These are phyloP conservation scores for Excoecaria cochinchinensis DNA, from an alignment of 345 rosid genomes.

Conservation along the genomic window DNA sequence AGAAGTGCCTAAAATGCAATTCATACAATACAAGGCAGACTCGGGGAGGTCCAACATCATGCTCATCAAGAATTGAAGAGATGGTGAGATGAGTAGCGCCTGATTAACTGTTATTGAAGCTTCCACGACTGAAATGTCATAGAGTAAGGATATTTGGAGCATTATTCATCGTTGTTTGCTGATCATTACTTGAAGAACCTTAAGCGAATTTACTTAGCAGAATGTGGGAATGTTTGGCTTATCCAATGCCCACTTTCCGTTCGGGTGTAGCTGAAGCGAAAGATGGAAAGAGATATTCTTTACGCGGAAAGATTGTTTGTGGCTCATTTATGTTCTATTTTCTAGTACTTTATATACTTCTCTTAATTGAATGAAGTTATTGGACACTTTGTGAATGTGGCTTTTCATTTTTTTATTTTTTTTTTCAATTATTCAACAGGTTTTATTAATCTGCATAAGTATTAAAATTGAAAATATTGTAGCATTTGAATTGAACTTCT, in stretches of 20 bases:
- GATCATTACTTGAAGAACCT: not conserved
- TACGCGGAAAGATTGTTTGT: not conserved
- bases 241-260: not conserved
- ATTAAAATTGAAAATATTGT: no score
- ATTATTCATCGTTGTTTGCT: not conserved
- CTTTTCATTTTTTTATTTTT: not conserved
- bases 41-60: constrained; percentile 23
- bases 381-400: not conserved
- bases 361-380: not conserved
- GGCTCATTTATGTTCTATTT: not conserved
- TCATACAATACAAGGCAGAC: constrained; percentile 61
- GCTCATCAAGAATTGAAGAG: constrained; percentile 18
- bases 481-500: no score
- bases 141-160: not conserved
- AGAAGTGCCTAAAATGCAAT: constrained; percentile 49
- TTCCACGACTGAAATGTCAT: not conserved
- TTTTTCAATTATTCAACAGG: no score
- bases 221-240: not conserved
- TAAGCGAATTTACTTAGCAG: not conserved
- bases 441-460: no score
- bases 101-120: not conserved
- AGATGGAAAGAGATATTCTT: not conserved
- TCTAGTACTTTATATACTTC: not conserved
- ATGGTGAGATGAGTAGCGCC: constrained; percentile 14
- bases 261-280: not conserved